These are phyloP conservation scores for Saccharomycopsis schoenii DNA, from an alignment of 805 yeast genomes.

Conservation along the genomic window DNA sequence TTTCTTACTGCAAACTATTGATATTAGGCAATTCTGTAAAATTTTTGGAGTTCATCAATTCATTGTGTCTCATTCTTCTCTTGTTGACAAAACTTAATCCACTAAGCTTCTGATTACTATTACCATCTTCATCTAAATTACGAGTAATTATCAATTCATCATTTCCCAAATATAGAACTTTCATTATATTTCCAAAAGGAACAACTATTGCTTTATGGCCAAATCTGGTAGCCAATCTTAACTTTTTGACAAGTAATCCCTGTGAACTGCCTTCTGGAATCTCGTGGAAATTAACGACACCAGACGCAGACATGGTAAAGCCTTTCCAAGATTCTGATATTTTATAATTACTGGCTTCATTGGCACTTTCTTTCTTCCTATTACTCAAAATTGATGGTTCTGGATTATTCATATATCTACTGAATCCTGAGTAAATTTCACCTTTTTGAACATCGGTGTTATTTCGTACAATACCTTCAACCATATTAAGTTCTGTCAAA, in stretches of 20 bases:
- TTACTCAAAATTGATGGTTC: neutral
- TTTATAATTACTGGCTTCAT: neutral
- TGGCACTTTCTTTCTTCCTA: neutral
- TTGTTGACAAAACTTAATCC: constrained; percentile 45
- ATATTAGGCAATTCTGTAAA: constrained; percentile 9
- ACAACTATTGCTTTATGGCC: constrained; percentile 74
- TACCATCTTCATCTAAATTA: constrained; percentile 26
- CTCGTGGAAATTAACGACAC: constrained; percentile 48
- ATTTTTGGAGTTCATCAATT: constrained; percentile 6
- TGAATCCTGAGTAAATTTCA: neutral
- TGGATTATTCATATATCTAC: neutral
- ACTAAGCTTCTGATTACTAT: constrained; percentile 31
- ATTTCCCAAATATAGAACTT: constrained; percentile 64
- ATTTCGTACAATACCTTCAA: constrained; percentile 54
- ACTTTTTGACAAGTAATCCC: constrained; percentile 41
- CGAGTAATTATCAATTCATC: constrained; percentile 49
- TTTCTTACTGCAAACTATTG: neutral
- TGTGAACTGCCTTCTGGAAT: constrained; percentile 39
- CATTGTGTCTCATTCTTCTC: constrained; percentile 25
- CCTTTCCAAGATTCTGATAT: constrained; percentile 62
- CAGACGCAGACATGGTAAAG: constrained; percentile 64
- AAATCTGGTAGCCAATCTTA: constrained; percentile 56
- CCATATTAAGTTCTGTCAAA: constrained; percentile 62
- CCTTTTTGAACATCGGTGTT: constrained; percentile 14
- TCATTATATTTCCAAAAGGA: constrained; percentile 64